A percentile compares a stretch with the other conserved stretches of the same genome.
phyloP scores from a whole-genome alignment of 73 alveolate species.

The Paramecium sexaurelia region DNA sequence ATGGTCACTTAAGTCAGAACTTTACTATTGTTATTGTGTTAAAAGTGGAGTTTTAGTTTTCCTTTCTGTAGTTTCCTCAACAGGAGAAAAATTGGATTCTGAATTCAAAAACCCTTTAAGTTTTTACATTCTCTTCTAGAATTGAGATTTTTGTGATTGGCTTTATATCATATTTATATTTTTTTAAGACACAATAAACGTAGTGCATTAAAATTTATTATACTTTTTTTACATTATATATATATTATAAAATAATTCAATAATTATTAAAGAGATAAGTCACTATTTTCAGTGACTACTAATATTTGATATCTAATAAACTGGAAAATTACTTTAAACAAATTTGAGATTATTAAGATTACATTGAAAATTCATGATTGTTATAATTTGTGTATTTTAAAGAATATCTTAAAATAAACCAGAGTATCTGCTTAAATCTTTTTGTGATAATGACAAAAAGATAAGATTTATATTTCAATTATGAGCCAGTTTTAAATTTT shows the following conservation, averaged over 20 bases:
- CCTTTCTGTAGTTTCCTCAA: neutral
- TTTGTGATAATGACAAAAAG: neutral
- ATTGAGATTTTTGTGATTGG: neutral
- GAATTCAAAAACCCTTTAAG: constrained; percentile 19
- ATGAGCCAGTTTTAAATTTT: neutral
- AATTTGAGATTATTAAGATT: constrained; percentile 65
- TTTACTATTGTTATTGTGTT: neutral
- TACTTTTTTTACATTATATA: neutral
- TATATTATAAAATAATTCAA: neutral
- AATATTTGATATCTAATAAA: too few species aligned
- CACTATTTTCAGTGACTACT: neutral
- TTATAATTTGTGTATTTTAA: too few species aligned
- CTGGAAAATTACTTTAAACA: neutral
- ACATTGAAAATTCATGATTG: constrained; percentile 71
- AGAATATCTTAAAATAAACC: too few species aligned
- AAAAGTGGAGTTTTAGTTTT: constrained; percentile 41
- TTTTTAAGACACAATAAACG: neutral
- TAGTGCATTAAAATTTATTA: neutral
- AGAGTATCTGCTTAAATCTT: too few species aligned
- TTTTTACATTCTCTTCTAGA: neutral
- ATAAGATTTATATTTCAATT: constrained; percentile 54
- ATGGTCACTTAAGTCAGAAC: neutral
- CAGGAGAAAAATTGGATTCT: neutral
- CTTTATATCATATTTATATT: neutral
- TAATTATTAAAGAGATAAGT: neutral